A percentile compares a stretch with the other conserved stretches of the same genome.
Evolutionary conservation across 2,329 filamentous ascomycete genomes (phyloP).

Genomic region (Zasmidium cellare): DNA sequence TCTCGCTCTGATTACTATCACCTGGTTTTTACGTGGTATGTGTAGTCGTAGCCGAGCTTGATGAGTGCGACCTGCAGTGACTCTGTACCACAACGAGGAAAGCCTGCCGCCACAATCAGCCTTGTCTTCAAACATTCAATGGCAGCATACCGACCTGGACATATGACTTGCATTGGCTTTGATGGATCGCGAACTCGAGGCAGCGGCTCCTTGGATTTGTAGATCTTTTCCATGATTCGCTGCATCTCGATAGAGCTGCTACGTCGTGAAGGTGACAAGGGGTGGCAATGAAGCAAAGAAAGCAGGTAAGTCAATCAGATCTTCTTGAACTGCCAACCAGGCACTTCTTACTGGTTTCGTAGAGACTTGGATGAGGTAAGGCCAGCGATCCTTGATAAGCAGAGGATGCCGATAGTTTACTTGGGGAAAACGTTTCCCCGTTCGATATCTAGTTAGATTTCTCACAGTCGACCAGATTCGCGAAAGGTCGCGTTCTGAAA

Average conservation of each 20-base stretch:
- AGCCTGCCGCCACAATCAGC: constrained; percentile 7
- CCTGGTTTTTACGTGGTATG: constrained; percentile 17
- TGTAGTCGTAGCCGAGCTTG: constrained; percentile 22
- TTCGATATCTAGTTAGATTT: too few relatives aligned
- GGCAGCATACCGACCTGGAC: not conserved
- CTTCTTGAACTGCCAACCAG: too few relatives aligned
- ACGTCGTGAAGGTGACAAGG: not conserved
- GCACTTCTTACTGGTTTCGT: too few relatives aligned
- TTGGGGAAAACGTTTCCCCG: too few relatives aligned
- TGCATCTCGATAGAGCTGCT: not conserved
- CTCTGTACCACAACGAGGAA: constrained; percentile 27
- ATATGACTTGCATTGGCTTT: constrained; percentile 5
- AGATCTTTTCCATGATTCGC: not conserved
- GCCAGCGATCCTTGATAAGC: too few relatives aligned
- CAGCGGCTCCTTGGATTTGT: not conserved
- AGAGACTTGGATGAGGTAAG: too few relatives aligned
- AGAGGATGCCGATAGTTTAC: too few relatives aligned
- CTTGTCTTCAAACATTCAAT: not conserved
- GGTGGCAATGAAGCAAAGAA: not conserved
- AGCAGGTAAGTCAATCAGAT: too few relatives aligned
- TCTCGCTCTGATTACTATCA: too few relatives aligned
- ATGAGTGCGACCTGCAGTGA: constrained; percentile 23
- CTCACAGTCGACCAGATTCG: too few relatives aligned
- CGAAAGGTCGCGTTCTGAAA: too few relatives aligned
- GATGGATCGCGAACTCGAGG: not conserved